phyloP scores from a whole-genome alignment of 1,284 basidiomycete genomes.

The Irpex sp. region DNA sequence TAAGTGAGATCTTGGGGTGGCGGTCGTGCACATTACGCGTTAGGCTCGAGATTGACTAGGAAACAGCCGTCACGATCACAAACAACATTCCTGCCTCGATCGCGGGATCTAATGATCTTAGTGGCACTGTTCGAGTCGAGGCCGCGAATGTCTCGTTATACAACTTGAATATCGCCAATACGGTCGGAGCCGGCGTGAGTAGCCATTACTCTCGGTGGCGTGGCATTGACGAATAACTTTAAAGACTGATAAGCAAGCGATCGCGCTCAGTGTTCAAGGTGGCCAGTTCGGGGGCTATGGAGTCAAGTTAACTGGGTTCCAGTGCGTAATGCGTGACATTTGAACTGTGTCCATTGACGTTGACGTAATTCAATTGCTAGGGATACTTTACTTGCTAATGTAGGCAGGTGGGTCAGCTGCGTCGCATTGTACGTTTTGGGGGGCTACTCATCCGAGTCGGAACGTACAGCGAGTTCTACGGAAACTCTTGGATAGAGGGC shows the following conservation, averaged over 20 bases:
- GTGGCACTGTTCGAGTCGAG: conserved; percentile 51
- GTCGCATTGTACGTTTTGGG: neutral
- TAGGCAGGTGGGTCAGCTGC: conserved; percentile 40
- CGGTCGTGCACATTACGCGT: neutral
- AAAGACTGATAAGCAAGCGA: conserved; percentile 35
- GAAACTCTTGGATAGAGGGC: conserved; percentile 37
- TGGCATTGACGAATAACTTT: conserved; percentile 10
- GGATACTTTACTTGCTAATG: conserved; percentile 38
- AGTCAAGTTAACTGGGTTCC: conserved; percentile 49
- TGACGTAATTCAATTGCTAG: conserved; percentile 9
- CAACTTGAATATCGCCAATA: conserved; percentile 54
- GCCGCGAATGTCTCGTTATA: conserved; percentile 50
- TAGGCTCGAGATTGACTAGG: conserved; percentile 21
- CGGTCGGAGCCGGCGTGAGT: conserved; percentile 38
- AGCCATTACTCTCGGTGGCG: neutral
- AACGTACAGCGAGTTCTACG: conserved; percentile 19
- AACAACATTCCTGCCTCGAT: conserved; percentile 36
- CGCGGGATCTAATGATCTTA: conserved; percentile 50
- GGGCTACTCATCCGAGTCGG: neutral
- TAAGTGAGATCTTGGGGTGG: conserved; percentile 15
- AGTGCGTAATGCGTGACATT: conserved; percentile 31
- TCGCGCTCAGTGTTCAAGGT: conserved; percentile 47
- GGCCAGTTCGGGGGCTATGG: conserved; percentile 50
- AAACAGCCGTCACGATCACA: conserved; percentile 38
- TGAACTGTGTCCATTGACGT: conserved; percentile 8